Evolutionary conservation across 2,329 filamentous ascomycete species (phyloP), one percentile per base, ranked within the genome.

Genomic region (Scedosporium boydii): DNA sequence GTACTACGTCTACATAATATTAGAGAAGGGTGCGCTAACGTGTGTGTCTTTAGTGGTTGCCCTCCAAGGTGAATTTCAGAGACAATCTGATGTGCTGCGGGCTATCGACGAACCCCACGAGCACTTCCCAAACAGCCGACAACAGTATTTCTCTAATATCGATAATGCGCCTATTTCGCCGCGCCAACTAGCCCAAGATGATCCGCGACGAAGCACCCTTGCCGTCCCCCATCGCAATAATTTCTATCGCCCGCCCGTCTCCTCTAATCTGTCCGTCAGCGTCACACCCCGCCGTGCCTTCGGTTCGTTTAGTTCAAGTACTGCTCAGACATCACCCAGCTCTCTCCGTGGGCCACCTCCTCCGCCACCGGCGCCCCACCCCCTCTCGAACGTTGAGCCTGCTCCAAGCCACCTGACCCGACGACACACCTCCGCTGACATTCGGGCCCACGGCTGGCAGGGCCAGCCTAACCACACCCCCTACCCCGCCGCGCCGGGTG

Each of bases 371-470:
- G 79, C 74, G 16, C 84, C 86, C 38, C 89, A 90, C 70, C 87
- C 87, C 41, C 79, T 87, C 21, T 83, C 87, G 18, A 79, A 84
- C 63, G 80, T 85, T 38, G 81, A 87, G 68, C 80, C 83, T 27
- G 83, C 85, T 41, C 85, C 87, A 42, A 83, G 85, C 63, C 92
- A 86, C 69, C 80, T 96, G 57, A 84, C 87, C 55, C 87, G 93
- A 66, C 86, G 93, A 65, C 95, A 99, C 75, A 99, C 95, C 1
- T 93, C 93, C 46, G 95, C 95, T 63, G 95, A 99, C 72, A 98
- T 99, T 68, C 88, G 95, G 61, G 88, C 93, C 68, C 89, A 92
- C 71, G 91, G 89, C 44, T 93, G 90, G 86, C 87, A 87, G 65
- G 80, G 80, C 6, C 80, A 76, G 58, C 77, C 79, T 34, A 48